Conservation (phyloP, 2,329 filamentous ascomycete species). For the Lasiodiplodia theobromae region DNA sequence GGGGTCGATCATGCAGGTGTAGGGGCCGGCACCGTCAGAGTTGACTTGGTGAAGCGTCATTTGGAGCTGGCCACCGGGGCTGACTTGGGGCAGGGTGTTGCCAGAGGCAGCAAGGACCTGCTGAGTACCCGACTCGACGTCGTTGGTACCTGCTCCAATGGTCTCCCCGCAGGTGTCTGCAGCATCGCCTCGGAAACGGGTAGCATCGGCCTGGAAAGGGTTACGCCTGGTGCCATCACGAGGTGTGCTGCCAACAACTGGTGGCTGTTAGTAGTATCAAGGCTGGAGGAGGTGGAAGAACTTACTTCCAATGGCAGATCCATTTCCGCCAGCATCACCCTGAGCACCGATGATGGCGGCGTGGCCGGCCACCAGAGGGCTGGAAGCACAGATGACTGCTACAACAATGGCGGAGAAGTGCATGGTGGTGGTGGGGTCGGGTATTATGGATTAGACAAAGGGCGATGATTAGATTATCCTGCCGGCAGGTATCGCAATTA, state of each 20-base stretch:
- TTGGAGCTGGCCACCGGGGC: constrained; percentile 61
- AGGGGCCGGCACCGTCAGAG: constrained; percentile 70
- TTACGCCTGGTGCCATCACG: constrained; percentile 66
- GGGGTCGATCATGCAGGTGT: constrained; percentile 69
- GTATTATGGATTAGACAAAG: constrained; percentile 14
- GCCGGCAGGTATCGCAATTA: constrained; percentile 16
- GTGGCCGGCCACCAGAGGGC: constrained; percentile 66
- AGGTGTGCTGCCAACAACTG: constrained; percentile 62
- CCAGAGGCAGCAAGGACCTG: constrained; percentile 66
- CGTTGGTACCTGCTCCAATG: constrained; percentile 62
- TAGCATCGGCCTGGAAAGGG: constrained; percentile 70
- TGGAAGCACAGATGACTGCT: constrained; percentile 61
- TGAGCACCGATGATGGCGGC: constrained; percentile 65
- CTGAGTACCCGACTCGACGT: constrained; percentile 63
- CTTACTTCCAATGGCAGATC: constrained; percentile 58
- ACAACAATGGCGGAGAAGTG: constrained; percentile 50
- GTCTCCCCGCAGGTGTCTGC: constrained; percentile 66
- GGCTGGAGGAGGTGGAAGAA: background rate
- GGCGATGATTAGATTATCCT: constrained; percentile 17
- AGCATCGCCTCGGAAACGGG: constrained; percentile 64
- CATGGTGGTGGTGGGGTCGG: constrained; percentile 44
- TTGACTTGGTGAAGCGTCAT: constrained; percentile 75
- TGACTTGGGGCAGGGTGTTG: constrained; percentile 64
- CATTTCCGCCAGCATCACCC: constrained; percentile 64
- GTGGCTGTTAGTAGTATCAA: constrained; percentile 15